phyloP scores from a whole-genome alignment of 441 rosid genomes.

The Cnidoscolus chayamansa region DNA sequence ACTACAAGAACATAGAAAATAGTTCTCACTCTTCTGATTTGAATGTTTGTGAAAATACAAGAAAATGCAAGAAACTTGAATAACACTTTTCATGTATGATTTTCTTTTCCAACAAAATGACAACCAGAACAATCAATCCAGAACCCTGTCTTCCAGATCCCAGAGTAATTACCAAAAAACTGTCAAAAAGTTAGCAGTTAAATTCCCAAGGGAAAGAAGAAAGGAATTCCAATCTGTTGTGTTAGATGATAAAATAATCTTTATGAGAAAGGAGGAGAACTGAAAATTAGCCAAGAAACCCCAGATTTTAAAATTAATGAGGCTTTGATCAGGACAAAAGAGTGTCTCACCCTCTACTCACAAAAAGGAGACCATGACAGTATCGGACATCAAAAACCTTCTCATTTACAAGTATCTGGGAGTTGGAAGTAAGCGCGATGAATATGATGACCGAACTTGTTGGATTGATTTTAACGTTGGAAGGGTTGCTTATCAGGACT shows the following conservation, averaged over 20 bases:
- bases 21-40: neutral
- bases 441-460: constrained; percentile 29
- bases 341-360: constrained; percentile 15
- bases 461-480: constrained; percentile 23
- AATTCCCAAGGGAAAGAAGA: constrained; percentile 10
- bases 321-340: constrained; percentile 18
- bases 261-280: constrained; percentile 13
- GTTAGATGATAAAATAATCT: constrained; percentile 6
- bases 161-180: constrained; percentile 10
- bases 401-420: constrained; percentile 24
- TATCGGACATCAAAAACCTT: constrained; percentile 14
- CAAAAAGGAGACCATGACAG: constrained; percentile 10
- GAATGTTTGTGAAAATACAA: neutral
- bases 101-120: constrained; percentile 1
- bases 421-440: constrained; percentile 22
- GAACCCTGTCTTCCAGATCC: constrained; percentile 27
- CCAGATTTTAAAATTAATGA: constrained; percentile 21
- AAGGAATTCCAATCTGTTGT: neutral
- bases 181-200: constrained; percentile 18
- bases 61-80: neutral
- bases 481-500: constrained; percentile 9
- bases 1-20: neutral
- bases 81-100: neutral
- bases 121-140: constrained; percentile 22
- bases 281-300: constrained; percentile 21